Base-by-base conservation (phyloP, 2,329 filamentous ascomycete genomes). In the Trichocomaceae sp. region DNA sequence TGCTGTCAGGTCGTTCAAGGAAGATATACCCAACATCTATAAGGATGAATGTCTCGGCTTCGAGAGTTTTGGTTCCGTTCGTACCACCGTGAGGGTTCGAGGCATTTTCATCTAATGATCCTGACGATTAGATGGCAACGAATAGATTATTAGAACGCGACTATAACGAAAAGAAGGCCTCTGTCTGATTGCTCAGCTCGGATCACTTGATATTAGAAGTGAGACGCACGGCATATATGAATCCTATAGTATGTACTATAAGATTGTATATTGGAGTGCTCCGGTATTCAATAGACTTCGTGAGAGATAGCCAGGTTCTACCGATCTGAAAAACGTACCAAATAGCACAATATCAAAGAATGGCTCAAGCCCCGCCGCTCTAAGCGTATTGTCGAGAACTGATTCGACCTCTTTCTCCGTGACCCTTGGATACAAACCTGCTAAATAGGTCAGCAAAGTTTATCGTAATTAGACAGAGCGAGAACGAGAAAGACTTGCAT, bases 311-410 rank as follows among this genome's bases (percentile, higher is more conserved):
- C n/a, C n/a, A n/a, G n/a, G n/a, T n/a, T n/a, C n/a, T n/a, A n/a
- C n/a, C n/a, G n/a, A n/a, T n/a, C n/a, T n/a, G n/a, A n/a, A n/a
- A n/a, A n/a, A n/a, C 55, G n/a, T 53, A 63, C 62, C 82, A 54
- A 85, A 85, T 3, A 84, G 73, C 0, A 85, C 83, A 57, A 85
- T 82, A 62, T 85, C 77, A 64, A 85, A 85, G 66, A 85, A 84
- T 0, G 79, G 75, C 15, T 77, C 69, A 60, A 85, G 74, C 0
- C 80, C 79, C 3, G 78, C 72, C 1, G 79, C 78, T 12, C 76
- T 66, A 58, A 85, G 64, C 0, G 81, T 79, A 29, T 76, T 74
- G 61, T 85, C 77, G 2, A 85, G 72, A 1, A 83, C 78, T 19
- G 70, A 64, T 8, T 73, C 78, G 1, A 85, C 81, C 35, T 85